Base-by-base conservation (phyloP, 495 filamentous ascomycete species). In the Acidiella bohemica region DNA sequence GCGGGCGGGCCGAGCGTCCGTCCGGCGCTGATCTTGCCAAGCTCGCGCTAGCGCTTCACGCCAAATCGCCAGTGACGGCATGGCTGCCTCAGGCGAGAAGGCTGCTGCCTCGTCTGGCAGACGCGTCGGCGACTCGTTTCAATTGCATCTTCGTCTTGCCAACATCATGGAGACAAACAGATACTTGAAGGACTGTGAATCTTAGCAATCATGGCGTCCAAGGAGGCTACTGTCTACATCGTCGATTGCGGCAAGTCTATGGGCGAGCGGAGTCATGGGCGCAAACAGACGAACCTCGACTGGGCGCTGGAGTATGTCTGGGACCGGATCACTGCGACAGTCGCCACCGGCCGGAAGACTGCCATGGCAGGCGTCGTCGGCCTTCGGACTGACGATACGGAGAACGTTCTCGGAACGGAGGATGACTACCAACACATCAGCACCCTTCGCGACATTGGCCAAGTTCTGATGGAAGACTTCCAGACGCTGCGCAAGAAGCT, bases 231-330 rank as follows among this genome's bases (percentile, higher is more conserved):
- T 4, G 76, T 96, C 12, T 99, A 92, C 59, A 76, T 96, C 51
- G 59, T 99, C 34, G 88, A 96, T 59, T 67, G 93, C 18, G 86
- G 83, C 35, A 61, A 59, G 46, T 83, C 90, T 14, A 96, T 93
- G 83, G 78, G 72, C 32, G 66, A 82, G 53, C 72, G 67, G 44
- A 71, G 73, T 46, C 66, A 78, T 66, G 85, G 77, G n/a, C 75
- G 92, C 35, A 51, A 59, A 5, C 68, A 86, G 53, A 79, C 82
- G 12, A 82, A 96, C 60, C 73, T 96, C 3, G 83, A 94, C 40
- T 96, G 75, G 69, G 71, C 76, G 14, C 79, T 96, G 81, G 73
- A 73, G 40, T 99, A 94, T 67, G 74, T 99, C 34, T 99, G 90
- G 90, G 90, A 95, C 59, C 85, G 78, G 51, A 92, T 96, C 50